These are phyloP conservation scores for Plectosphaerella cucumerina DNA, from an alignment of 2,329 filamentous ascomycete species.

Conservation along the genomic window DNA sequence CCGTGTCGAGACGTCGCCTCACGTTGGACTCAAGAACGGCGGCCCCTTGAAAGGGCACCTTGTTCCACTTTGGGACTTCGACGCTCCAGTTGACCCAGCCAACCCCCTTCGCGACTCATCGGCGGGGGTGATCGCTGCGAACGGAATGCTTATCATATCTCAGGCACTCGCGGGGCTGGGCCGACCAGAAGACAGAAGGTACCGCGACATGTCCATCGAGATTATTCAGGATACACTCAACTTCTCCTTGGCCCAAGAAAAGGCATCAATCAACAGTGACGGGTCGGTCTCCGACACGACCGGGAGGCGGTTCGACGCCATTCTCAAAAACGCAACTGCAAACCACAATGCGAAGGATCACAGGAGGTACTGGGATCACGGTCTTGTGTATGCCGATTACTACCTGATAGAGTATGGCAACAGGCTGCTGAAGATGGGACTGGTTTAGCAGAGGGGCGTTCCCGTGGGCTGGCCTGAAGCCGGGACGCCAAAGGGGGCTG, in stretches of 20 bases:
- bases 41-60: conserved; percentile 14
- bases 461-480: too few species aligned
- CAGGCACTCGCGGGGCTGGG: conserved; percentile 22
- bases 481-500: too few species aligned
- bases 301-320: conserved; percentile 22
- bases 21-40: conserved; percentile 21
- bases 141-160: conserved; percentile 34
- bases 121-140: conserved; percentile 34
- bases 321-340: conserved; percentile 28
- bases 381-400: conserved; percentile 46
- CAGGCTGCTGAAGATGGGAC: conserved; percentile 30
- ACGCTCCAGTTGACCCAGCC: conserved; percentile 33
- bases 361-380: conserved; percentile 29
- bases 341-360: conserved; percentile 26
- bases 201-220: conserved; percentile 19
- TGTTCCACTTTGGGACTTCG: conserved; percentile 40
- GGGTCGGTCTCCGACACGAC: neutral
- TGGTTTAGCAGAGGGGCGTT: conserved; percentile 6
- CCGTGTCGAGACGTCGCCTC: conserved; percentile 29
- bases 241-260: conserved; percentile 18
- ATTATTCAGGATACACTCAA: conserved; percentile 25
- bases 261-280: conserved; percentile 12
- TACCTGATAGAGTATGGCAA: conserved; percentile 43
- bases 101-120: conserved; percentile 29
- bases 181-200: conserved; percentile 13